Evolutionary conservation across 1,284 basidiomycete species (phyloP).

Genomic region (Malassezia arunalokei): DNA sequence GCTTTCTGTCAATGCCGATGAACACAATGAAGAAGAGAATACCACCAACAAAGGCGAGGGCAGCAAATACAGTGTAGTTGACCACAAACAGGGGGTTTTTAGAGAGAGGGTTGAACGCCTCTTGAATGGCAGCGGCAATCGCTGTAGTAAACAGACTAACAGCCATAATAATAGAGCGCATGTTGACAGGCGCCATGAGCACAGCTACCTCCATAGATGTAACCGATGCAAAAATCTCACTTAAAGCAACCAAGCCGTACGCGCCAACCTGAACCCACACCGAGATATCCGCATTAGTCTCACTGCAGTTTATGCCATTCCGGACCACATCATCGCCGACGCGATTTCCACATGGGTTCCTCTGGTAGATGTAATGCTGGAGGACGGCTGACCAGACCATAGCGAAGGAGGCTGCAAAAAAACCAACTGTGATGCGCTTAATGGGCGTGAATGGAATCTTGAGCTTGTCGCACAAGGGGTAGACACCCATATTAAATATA

Average conservation of each 20-base stretch:
- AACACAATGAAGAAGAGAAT: slow-evolving; percentile 53
- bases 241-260: slow-evolving; percentile 49
- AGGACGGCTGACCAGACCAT: slow-evolving; percentile 59
- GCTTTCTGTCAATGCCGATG: slow-evolving; percentile 4
- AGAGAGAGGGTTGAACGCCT: slow-evolving; percentile 54
- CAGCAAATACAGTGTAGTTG: slow-evolving; percentile 52
- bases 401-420: slow-evolving; percentile 50
- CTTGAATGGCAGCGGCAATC: slow-evolving; percentile 50
- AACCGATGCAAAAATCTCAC: slow-evolving; percentile 67
- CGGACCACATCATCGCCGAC: slow-evolving; percentile 44
- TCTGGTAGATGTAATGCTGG: slow-evolving; percentile 50
- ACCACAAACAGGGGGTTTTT: slow-evolving; percentile 52
- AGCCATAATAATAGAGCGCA: slow-evolving; percentile 47
- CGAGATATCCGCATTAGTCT: slow-evolving; percentile 14
- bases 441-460: slow-evolving; percentile 56
- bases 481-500: slow-evolving; percentile 52
- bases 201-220: slow-evolving; percentile 72
- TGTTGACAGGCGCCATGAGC: slow-evolving; percentile 53
- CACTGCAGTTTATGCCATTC: slow-evolving; percentile 18
- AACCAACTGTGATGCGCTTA: slow-evolving; percentile 61
- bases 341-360: slow-evolving; percentile 51
- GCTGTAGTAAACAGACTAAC: slow-evolving; percentile 59
- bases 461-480: slow-evolving; percentile 59
- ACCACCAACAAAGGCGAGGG: slow-evolving; percentile 51
- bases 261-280: slow-evolving; percentile 49